Conservation (phyloP, 768 basidiomycete species). For the Leccinum incarnatum region DNA sequence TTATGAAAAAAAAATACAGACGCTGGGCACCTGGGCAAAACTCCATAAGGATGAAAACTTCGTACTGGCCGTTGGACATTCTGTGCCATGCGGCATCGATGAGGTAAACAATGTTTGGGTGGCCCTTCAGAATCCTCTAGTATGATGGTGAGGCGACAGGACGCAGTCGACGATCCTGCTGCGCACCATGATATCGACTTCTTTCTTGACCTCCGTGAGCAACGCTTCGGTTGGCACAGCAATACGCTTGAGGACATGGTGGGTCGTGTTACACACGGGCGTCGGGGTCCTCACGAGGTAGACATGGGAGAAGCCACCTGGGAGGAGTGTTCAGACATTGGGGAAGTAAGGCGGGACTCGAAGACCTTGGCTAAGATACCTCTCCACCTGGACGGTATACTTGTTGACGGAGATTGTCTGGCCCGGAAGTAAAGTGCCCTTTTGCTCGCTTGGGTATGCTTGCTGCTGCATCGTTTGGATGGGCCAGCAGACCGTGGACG, state of each 20-base stretch:
- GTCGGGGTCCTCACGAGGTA: constrained; percentile 88
- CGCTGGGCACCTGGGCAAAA: constrained; percentile 74
- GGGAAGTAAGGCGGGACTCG: constrained; percentile 1
- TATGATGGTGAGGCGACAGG: constrained; percentile 27
- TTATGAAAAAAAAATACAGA: neutral
- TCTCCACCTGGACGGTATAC: constrained; percentile 86
- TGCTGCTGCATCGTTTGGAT: constrained; percentile 38
- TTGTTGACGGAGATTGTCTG: constrained; percentile 90
- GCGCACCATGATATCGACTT: constrained; percentile 97
- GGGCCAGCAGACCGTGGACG: neutral
- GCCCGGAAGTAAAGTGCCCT: constrained; percentile 74
- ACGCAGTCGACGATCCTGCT: constrained; percentile 10
- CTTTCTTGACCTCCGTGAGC: constrained; percentile 92
- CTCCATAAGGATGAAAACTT: constrained; percentile 99
- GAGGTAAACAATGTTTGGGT: constrained; percentile 93
- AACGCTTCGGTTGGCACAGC: constrained; percentile 88
- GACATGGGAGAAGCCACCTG: constrained; percentile 97
- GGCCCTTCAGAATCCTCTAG: constrained; percentile 86
- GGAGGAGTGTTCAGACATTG: constrained; percentile 15
- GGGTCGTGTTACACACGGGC: constrained; percentile 87
- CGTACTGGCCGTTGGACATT: constrained; percentile 79
- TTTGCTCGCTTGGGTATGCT: constrained; percentile 42
- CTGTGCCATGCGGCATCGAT: constrained; percentile 93
- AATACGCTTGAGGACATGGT: constrained; percentile 96
- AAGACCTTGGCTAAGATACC: constrained; percentile 92